Evolutionary conservation across 78 protist genomes (phyloP).

Genomic region (Capsaspora owczarzaki): DNA sequence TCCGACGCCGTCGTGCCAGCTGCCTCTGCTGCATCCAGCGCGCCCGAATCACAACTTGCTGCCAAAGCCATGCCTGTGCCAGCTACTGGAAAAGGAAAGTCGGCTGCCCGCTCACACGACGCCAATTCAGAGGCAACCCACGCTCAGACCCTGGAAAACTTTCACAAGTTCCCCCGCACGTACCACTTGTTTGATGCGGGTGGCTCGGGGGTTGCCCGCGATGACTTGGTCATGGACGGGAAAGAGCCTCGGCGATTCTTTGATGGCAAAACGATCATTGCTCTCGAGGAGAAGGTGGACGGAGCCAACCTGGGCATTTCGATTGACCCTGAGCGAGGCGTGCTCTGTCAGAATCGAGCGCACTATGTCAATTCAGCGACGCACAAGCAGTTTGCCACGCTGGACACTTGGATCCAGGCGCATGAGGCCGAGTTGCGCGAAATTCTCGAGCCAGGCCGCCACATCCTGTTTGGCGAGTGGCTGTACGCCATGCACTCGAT

Average conservation of each 20-base stretch:
- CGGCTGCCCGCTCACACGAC: too few species aligned
- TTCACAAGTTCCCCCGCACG: constrained; percentile 28
- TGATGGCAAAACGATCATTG: background rate
- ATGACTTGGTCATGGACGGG: constrained; percentile 10
- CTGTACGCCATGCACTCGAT: constrained; percentile 11
- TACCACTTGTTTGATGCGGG: constrained; percentile 14
- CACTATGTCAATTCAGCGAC: constrained; percentile 13
- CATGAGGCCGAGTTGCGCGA: background rate
- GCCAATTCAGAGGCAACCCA: background rate
- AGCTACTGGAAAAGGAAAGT: too few species aligned
- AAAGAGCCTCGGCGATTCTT: background rate
- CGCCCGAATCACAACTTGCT: too few species aligned
- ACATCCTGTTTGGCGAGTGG: constrained; percentile 29
- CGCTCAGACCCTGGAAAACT: background rate
- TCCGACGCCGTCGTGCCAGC: too few species aligned
- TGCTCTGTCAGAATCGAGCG: constrained; percentile 24
- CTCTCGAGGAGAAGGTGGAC: constrained; percentile 33
- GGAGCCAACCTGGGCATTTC: constrained; percentile 37
- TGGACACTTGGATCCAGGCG: constrained; percentile 10
- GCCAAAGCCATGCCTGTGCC: too few species aligned
- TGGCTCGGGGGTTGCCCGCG: constrained; percentile 21
- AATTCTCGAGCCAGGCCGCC: background rate
- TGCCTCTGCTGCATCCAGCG: too few species aligned
- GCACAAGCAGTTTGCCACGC: constrained; percentile 1
- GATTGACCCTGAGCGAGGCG: background rate